Evolutionary conservation across 2,329 filamentous ascomycete genomes (phyloP).

Genomic region (Dothidotthia symphoricarpi): DNA sequence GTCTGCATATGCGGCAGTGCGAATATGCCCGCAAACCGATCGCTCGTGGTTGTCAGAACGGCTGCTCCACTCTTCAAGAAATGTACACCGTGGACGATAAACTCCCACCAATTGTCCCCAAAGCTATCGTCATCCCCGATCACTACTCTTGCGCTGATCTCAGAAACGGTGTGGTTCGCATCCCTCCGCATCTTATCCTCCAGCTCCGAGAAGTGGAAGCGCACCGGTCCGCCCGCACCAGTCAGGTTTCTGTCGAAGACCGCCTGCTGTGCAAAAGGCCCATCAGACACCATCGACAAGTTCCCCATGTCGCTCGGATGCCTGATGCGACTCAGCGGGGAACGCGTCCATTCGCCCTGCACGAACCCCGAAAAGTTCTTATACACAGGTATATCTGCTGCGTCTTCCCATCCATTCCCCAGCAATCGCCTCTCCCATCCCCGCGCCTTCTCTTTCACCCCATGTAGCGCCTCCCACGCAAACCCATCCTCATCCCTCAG

Average conservation of each 20-base stretch:
- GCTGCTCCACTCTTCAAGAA: constrained; percentile 78
- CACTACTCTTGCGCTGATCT: constrained; percentile 67
- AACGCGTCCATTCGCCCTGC: constrained; percentile 70
- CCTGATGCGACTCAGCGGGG: constrained; percentile 50
- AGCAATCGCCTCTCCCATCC: constrained; percentile 48
- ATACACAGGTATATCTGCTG: constrained; percentile 60
- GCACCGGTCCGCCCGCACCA: constrained; percentile 63
- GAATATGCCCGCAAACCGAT: constrained; percentile 84
- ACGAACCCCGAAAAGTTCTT: constrained; percentile 75
- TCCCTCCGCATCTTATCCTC: constrained; percentile 37
- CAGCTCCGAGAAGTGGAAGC: constrained; percentile 64
- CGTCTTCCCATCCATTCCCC: constrained; percentile 35
- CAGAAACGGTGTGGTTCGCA: constrained; percentile 54
- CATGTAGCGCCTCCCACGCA: constrained; percentile 70
- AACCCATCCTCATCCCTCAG: constrained; percentile 71
- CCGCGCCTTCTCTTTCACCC: constrained; percentile 64
- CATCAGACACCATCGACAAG: constrained; percentile 59
- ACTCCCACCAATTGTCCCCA: constrained; percentile 70
- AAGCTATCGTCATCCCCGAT: constrained; percentile 69
- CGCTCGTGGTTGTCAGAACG: constrained; percentile 82
- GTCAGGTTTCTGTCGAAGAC: constrained; percentile 79
- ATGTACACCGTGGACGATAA: constrained; percentile 80
- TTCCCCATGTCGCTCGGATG: constrained; percentile 49
- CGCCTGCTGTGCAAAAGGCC: constrained; percentile 60
- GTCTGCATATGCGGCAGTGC: constrained; percentile 80